Evolutionary conservation across 2,329 filamentous ascomycete genomes (phyloP).

Genomic region (Bipolaris oryzae): DNA sequence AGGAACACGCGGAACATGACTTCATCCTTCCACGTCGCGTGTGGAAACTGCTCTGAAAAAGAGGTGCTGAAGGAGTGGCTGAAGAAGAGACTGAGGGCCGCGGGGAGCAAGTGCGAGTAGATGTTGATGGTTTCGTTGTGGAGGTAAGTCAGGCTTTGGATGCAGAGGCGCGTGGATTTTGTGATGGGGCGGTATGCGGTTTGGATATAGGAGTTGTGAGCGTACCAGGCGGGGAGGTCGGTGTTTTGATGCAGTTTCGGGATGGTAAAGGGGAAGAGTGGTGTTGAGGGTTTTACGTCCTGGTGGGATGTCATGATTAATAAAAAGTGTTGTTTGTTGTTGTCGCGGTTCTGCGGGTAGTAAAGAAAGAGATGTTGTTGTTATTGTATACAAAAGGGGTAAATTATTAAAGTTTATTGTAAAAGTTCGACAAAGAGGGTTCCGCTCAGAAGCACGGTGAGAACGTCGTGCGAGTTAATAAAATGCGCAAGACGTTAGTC

Average conservation of each 20-base stretch:
- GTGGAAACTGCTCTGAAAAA: slow-evolving; percentile 11
- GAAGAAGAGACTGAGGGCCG: slow-evolving; percentile 13
- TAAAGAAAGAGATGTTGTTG: background rate
- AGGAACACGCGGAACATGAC: slow-evolving; percentile 34
- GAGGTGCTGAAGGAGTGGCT: slow-evolving; percentile 17
- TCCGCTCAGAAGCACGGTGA: too few species aligned
- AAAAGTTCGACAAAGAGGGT: too few species aligned
- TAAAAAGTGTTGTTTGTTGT: background rate
- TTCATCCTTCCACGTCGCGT: slow-evolving; percentile 25
- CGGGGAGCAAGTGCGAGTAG: slow-evolving; percentile 64
- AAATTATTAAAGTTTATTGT: background rate
- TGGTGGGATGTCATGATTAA: background rate
- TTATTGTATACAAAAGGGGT: background rate
- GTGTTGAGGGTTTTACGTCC: background rate
- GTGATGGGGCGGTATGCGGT: slow-evolving; percentile 67
- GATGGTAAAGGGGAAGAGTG: background rate
- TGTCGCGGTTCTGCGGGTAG: background rate
- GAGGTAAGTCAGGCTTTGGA: slow-evolving; percentile 62
- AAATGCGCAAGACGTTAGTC: too few species aligned
- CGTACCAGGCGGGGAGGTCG: slow-evolving; percentile 10
- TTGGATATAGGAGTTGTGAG: slow-evolving; percentile 51
- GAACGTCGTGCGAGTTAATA: too few species aligned
- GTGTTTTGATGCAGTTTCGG: background rate
- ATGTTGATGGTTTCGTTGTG: slow-evolving; percentile 73
- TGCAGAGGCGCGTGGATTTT: slow-evolving; percentile 61